Base-by-base conservation (phyloP, 768 basidiomycete species). In the Leccinum ochraceum region DNA sequence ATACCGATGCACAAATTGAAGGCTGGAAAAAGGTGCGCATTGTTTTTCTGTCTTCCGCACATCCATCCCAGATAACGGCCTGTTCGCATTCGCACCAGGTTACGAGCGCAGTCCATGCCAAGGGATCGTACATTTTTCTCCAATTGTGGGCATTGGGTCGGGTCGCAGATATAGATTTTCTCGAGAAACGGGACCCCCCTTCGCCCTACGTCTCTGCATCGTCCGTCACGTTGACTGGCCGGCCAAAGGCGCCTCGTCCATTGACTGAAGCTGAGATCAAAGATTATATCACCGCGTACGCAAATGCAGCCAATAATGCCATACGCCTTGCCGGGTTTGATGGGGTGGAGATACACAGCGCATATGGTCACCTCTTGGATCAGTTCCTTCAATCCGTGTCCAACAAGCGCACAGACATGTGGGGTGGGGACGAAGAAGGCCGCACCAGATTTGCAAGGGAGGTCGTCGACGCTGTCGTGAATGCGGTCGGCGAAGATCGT, bases 351-450 rank as follows among this genome's bases (percentile, higher is more conserved):
- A 61, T 81, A 52, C 79, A 77, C 60, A 64, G 67, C 58, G 77
- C 76, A 58, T 78, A 80, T 60, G 77, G 79, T 0, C 83, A 81
- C 60, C 68, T 86, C 11, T 57, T 80, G 16, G 84, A 89, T 66
- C 86, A 89, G 68, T 89, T 90, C 76, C 60, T 86, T 10, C 84
- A 87, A 65, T 76, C 81, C 28, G 67, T 76, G n/a, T 76, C 76
- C 37, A 89, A 90, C 71, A 66, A 78, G 5, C 79, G 87, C 16
- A 83, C 80, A 7, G 88, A 90, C 68, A 74, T 79, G 50, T 92
- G 87, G 69, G 90, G 90, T 0, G 90, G 90, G 2, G 81, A 80
- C 50, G 73, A 89, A 30, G 83, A 87, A 69, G 83, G 81, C 58
- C 77, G 90, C 6, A 75, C 78, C 1, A 77, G 83, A 28, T 90